A percentile compares a stretch with the other conserved stretches of the same genome.
These are phyloP conservation scores for Umbilicus rupestris DNA, from an alignment of 164 flowering plant species.

Conservation along the genomic window DNA sequence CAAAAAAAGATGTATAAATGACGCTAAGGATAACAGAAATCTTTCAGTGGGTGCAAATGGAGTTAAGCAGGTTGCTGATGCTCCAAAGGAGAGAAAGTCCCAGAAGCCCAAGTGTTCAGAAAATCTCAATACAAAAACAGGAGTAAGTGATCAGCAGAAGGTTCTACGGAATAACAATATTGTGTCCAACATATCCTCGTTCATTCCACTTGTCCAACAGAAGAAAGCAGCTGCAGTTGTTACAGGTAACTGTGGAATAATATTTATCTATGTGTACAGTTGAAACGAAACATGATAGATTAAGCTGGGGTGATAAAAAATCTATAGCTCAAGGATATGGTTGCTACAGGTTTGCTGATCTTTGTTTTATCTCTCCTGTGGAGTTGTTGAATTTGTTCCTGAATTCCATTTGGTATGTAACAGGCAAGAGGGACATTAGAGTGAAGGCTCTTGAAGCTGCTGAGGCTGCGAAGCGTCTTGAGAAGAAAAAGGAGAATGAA, in stretches of 20 bases:
- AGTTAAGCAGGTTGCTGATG: constrained; percentile 21
- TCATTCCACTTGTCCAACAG: constrained; percentile 70
- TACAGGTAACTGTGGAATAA: constrained; percentile 34
- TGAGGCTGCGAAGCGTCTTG: constrained; percentile 72
- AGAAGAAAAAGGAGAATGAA: constrained; percentile 69
- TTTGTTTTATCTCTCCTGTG: no score
- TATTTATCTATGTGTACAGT: neutral
- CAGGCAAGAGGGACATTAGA: constrained; percentile 79
- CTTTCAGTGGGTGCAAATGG: constrained; percentile 25
- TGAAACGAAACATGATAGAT: neutral
- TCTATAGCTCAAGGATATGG: neutral
- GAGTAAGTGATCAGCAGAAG: constrained; percentile 24
- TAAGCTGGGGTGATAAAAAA: neutral
- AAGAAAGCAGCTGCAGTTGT: constrained; percentile 43
- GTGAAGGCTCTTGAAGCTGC: constrained; percentile 92
- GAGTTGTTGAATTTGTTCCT: neutral
- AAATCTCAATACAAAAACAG: constrained; percentile 30
- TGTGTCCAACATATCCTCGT: constrained; percentile 63
- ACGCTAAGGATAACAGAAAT: constrained; percentile 36
- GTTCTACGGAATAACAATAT: constrained; percentile 50
- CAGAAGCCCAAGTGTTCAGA: constrained; percentile 35
- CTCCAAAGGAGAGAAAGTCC: constrained; percentile 22
- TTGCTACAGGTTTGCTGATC: no score
- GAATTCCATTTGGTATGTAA: constrained; percentile 10
- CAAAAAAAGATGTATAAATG: constrained; percentile 19